Conservation (phyloP, 208 protist species). For the Acanthamoeba royreba region DNA sequence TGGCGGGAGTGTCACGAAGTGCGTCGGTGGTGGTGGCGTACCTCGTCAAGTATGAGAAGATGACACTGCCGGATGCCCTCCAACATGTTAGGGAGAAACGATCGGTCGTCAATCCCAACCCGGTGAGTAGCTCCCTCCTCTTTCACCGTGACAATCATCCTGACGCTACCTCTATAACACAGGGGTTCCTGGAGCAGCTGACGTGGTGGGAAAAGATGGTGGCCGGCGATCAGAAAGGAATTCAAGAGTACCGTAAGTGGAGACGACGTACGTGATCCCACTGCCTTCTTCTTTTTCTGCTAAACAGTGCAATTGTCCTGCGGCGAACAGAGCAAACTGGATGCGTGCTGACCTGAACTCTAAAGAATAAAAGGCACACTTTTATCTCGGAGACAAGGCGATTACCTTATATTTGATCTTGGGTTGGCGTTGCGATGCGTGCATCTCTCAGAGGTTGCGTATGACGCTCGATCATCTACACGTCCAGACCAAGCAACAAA, state of each 20-base stretch:
- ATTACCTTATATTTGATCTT: too few relatives aligned
- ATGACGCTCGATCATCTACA: too few relatives aligned
- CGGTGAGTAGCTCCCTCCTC: not conserved
- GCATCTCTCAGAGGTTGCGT: too few relatives aligned
- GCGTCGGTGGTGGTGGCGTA: not conserved
- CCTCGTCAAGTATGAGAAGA: not conserved
- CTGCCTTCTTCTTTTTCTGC: not conserved
- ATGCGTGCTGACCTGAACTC: too few relatives aligned
- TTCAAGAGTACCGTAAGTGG: not conserved
- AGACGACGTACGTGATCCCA: not conserved
- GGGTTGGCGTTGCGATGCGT: too few relatives aligned
- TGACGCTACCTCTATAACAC: not conserved
- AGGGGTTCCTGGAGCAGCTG: not conserved
- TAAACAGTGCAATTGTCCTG: too few relatives aligned
- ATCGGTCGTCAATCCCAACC: not conserved
- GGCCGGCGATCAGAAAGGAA: too few relatives aligned
- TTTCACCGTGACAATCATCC: too few relatives aligned
- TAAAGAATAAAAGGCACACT: too few relatives aligned
- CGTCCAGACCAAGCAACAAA: too few relatives aligned
- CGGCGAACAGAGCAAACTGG: too few relatives aligned
- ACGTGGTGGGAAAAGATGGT: not conserved
- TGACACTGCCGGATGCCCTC: not conserved
- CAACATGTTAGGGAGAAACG: not conserved
- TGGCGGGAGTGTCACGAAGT: not conserved
- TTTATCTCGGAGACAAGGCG: too few relatives aligned